These are phyloP conservation scores for Candida boleticola DNA, from an alignment of 805 yeast genomes.

Conservation along the genomic window DNA sequence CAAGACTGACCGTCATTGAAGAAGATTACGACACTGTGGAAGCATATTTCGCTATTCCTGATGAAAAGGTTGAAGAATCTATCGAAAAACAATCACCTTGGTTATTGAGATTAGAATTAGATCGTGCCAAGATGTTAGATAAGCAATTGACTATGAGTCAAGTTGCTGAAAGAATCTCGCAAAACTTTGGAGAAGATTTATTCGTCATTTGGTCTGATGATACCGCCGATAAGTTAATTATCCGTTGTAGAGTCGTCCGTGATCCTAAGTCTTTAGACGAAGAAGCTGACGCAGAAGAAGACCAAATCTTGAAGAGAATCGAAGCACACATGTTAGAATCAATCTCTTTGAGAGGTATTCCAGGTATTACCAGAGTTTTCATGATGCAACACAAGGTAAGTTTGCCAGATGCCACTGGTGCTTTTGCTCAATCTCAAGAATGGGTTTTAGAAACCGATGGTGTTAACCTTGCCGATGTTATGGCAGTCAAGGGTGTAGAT, in stretches of 20 bases:
- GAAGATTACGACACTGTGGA: slow-evolving; percentile 97
- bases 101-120: slow-evolving; percentile 93
- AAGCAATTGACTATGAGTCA: slow-evolving; percentile 97
- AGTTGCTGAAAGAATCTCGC: slow-evolving; percentile 93
- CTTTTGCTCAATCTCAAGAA: slow-evolving; percentile 83
- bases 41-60: slow-evolving; percentile 95
- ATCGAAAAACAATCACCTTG: slow-evolving; percentile 96
- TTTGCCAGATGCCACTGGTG: slow-evolving; percentile 78
- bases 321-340: slow-evolving; percentile 96
- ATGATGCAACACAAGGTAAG: slow-evolving; percentile 83
- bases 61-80: slow-evolving; percentile 93
- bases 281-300: slow-evolving; percentile 95
- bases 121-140: slow-evolving; percentile 98
- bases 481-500: slow-evolving; percentile 94
- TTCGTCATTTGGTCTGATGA: slow-evolving; percentile 99
- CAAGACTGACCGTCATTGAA: slow-evolving; percentile 91
- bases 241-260: slow-evolving; percentile 97
- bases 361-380: slow-evolving; percentile 86
- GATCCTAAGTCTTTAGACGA: slow-evolving; percentile 92
- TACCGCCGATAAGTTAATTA: slow-evolving; percentile 92
- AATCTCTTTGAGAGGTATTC: slow-evolving; percentile 92
- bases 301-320: slow-evolving; percentile 89
- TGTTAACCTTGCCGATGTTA: slow-evolving; percentile 90
- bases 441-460: slow-evolving; percentile 99
- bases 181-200: slow-evolving; percentile 89